Percentiles rank a stretch among this genome's conserved stretches.
These are phyloP conservation scores for Aspergillus piperis DNA, from an alignment of 2,329 filamentous ascomycete species.

Conservation along the genomic window DNA sequence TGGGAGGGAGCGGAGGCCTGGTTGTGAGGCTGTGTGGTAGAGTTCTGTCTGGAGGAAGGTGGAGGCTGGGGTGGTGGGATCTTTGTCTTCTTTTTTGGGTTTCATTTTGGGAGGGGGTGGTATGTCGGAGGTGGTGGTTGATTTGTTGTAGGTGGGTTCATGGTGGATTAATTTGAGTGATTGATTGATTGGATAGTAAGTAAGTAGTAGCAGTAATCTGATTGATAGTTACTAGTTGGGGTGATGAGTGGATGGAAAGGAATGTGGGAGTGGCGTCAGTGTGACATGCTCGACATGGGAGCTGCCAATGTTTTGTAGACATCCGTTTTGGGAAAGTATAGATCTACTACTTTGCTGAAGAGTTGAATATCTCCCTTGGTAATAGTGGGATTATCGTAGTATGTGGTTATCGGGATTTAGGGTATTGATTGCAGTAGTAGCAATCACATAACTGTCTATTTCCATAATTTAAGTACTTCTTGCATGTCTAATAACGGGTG, in stretches of 20 bases:
- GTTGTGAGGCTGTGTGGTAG: conserved; percentile 26
- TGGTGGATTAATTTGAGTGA: background rate
- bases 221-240: background rate
- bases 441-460: too few relatives aligned
- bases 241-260: too few relatives aligned
- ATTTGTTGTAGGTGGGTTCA: background rate
- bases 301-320: background rate
- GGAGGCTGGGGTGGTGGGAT: conserved; percentile 16
- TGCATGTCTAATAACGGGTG: too few relatives aligned
- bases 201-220: background rate
- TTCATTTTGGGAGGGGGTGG: background rate
- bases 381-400: background rate
- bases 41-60: conserved; percentile 32
- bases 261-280: background rate
- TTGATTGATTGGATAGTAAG: background rate
- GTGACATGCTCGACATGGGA: background rate
- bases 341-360: too few relatives aligned
- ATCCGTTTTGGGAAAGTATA: background rate
- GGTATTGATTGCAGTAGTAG: too few relatives aligned
- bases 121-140: background rate
- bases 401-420: background rate
- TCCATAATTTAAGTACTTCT: too few relatives aligned
- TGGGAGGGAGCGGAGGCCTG: conserved; percentile 29
- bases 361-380: too few relatives aligned
- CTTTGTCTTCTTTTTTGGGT: conserved; percentile 5